Base-by-base conservation (phyloP, 1,284 basidiomycete genomes). In the Tetrapyrgos nigripes region DNA sequence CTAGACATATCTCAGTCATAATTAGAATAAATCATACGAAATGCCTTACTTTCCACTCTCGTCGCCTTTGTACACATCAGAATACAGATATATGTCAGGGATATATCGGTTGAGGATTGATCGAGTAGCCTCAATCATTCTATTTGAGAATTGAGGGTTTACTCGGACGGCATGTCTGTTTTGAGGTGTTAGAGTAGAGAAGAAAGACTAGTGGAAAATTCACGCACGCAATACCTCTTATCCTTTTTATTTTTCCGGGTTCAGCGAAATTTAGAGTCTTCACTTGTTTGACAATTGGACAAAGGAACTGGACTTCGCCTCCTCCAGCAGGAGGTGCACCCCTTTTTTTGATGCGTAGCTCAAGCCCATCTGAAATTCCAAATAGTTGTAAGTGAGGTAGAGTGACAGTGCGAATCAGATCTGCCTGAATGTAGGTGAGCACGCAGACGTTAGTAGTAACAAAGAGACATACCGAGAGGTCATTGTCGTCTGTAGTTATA, bases 31-130 rank as follows among this genome's bases (percentile, higher is more conserved):
- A 46, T 35, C 24, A 28, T 28, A 19, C 19, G 31, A 19, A 23
- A 4, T 19, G 17, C 78, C 92, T 63, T 64, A 93, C 93, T 95
- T 97, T 73, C 97, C 97, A 63, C 94, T 94, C 62, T 99, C 97
- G 24, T 96, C 93, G 9, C 96, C 96, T 71, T 97, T 96, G 78
- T 98, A 99, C 13, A 98, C 96, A 68, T 99, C 97, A 1, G 97
- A 97, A 72, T 98, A 97, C 27, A 99, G 86, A 74, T 99, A 98
- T 28, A 98, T 94, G 71, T 99, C 97, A 26, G 97, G 97, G 61
- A 99, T 97, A 75, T 94, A 98, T 3, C 96, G 89, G 70, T 98
- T 98, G 35, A 99, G 82, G 24, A 99, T 83, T 2, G 92, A 93
- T 44, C 97, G 87, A 10, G 94, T 89, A 1, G 95, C 85, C 68